phyloP scores from a whole-genome alignment of 768 basidiomycete species.

The Glaciozyma antarctica region DNA sequence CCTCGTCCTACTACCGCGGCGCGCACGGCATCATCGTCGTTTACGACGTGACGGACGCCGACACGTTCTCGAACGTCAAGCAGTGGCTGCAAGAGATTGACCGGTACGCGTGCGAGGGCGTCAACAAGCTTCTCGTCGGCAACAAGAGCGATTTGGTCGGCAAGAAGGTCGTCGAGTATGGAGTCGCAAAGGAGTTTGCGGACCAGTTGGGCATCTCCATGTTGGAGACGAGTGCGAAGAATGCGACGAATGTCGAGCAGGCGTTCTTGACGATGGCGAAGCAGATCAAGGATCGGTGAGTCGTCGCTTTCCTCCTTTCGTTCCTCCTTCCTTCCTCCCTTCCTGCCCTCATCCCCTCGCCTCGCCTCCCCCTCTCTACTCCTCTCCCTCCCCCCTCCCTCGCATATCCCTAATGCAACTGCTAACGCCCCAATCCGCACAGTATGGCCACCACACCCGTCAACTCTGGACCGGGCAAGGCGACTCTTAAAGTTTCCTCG shows the following conservation, averaged over 20 bases:
- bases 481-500: conserved; percentile 64
- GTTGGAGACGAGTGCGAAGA: conserved; percentile 95
- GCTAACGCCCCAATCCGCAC: background rate
- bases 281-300: conserved; percentile 36
- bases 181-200: conserved; percentile 58
- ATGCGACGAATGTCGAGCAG: conserved; percentile 95
- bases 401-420: background rate
- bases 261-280: conserved; percentile 92
- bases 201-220: conserved; percentile 85
- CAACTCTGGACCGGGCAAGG: conserved; percentile 61
- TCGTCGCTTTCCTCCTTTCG: background rate
- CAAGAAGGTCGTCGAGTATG: conserved; percentile 59
- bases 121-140: conserved; percentile 97
- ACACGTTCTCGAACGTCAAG: conserved; percentile 66
- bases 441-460: conserved; percentile 80
- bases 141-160: conserved; percentile 91
- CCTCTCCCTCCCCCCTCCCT: background rate
- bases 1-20: conserved; percentile 95
- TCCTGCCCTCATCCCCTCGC: background rate
- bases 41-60: conserved; percentile 79
- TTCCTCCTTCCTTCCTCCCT: background rate
- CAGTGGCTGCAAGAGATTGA: conserved; percentile 46
- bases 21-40: conserved; percentile 96
- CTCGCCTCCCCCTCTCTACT: too few species aligned
- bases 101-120: conserved; percentile 85